Evolutionary conservation across 306 rosid species (phyloP), one percentile per base, ranked within the genome.

Genomic region (Dryas octopetala): DNA sequence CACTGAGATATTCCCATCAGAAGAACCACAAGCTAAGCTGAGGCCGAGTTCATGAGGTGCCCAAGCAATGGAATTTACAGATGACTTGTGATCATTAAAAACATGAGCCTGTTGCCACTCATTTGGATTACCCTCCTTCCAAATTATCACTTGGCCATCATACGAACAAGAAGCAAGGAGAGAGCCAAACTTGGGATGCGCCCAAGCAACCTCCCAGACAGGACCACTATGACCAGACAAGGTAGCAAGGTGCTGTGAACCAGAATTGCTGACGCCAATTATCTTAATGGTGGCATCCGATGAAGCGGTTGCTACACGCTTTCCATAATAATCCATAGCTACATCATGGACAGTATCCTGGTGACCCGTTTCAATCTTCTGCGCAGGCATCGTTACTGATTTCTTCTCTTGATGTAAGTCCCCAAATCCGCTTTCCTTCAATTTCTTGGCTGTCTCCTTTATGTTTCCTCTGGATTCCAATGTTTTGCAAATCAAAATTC

Each of bases 21-120:
- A 94, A 4, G 97, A 94, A 60, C 96, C 98, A 81, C 96, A 89
- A 17, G 98, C 96, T 83, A 91, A 71, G 80, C 89, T 91, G 13
- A 91, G 96, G 74, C 97, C 97, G 54, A 94, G 81, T 79, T 94
- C 98, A 12, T 94, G 97, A 12, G 98, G 97, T 0, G 98, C 98
- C 98, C 98, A 94, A 73, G 89, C 91, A 78, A 94, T 83, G 28
- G 97, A 89, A 80, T 94, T 94, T 78, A 94, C 98, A 19, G 97
- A 94, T 7, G 97, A 80, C 81, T 88, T 91, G 83, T 88, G 98
- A 17, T 87, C 94, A 55, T 74, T 82, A 41, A 94, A 94, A 13
- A 91, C 84, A 76, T 94, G 91, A 74, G 93, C 96, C 76, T 94
- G 96, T 12, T 71, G 73, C 97, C 98, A 94, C 77, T 88, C 96